Evolutionary conservation across 2,329 filamentous ascomycete genomes (phyloP).

Genomic region (Hypoxylon sp.): DNA sequence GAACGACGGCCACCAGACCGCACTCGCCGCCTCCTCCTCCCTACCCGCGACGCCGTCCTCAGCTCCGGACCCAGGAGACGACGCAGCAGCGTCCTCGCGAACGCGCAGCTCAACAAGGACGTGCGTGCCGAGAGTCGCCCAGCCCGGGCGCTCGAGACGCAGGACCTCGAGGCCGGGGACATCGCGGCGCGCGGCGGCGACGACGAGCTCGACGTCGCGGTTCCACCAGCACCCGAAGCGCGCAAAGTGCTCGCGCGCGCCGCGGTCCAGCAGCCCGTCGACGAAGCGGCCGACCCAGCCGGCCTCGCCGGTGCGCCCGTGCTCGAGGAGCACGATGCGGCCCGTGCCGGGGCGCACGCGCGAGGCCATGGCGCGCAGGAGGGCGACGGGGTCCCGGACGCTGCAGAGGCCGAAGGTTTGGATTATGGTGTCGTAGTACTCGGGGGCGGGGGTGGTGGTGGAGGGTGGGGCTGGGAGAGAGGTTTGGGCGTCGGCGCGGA

Average conservation of each 20-base stretch:
- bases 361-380: conserved; percentile 62
- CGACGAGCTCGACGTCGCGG: conserved; percentile 64
- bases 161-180: conserved; percentile 66
- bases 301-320: conserved; percentile 63
- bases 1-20: conserved; percentile 22
- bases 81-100: neutral
- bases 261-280: conserved; percentile 63
- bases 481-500: conserved; percentile 57
- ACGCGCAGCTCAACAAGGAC: conserved; percentile 64
- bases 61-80: too few relatives aligned
- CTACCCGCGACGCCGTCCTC: neutral
- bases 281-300: too few relatives aligned
- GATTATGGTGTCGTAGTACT: conserved; percentile 67
- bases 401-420: conserved; percentile 73
- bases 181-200: conserved; percentile 56
- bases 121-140: conserved; percentile 64
- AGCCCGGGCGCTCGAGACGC: conserved; percentile 59
- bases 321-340: conserved; percentile 68
- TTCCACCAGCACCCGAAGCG: conserved; percentile 75
- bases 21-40: conserved; percentile 5
- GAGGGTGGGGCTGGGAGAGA: conserved; percentile 52
- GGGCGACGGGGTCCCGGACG: conserved; percentile 62
- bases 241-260: conserved; percentile 62
- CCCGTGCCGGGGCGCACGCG: conserved; percentile 62
- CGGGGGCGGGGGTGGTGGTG: conserved; percentile 49